These are phyloP conservation scores for Phellinidium pouzarii DNA, from an alignment of 1,284 basidiomycete genomes.

Conservation along the genomic window DNA sequence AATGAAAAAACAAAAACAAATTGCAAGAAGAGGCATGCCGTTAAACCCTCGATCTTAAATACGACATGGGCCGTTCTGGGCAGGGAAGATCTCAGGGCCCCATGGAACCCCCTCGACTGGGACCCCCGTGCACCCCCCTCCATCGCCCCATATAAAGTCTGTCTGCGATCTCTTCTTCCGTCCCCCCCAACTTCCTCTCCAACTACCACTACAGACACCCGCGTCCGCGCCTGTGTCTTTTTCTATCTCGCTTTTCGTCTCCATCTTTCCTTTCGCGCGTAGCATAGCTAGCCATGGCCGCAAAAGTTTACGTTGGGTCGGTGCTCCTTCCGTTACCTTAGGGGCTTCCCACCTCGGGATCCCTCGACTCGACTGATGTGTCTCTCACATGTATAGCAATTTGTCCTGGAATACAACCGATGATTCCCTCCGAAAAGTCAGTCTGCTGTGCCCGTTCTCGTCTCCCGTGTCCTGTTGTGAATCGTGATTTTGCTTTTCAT, in stretches of 20 bases:
- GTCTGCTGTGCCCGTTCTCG: slow-evolving; percentile 40
- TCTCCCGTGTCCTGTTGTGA: slow-evolving; percentile 26
- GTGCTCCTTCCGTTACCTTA: slow-evolving; percentile 28
- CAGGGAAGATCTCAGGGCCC: neutral
- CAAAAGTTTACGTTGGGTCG: slow-evolving; percentile 85
- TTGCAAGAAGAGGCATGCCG: neutral
- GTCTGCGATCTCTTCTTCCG: slow-evolving; percentile 35
- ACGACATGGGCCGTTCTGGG: neutral
- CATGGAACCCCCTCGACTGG: slow-evolving; percentile 3
- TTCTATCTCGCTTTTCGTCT: slow-evolving; percentile 23
- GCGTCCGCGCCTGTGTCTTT: slow-evolving; percentile 23
- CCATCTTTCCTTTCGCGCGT: slow-evolving; percentile 31
- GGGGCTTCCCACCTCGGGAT: slow-evolving; percentile 35
- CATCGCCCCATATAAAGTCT: slow-evolving; percentile 17
- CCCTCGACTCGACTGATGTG: slow-evolving; percentile 45
- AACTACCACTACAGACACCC: slow-evolving; percentile 1
- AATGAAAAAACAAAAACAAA: neutral
- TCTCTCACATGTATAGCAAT: slow-evolving; percentile 57
- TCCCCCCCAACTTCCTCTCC: slow-evolving; percentile 26
- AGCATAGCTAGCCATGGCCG: slow-evolving; percentile 45
- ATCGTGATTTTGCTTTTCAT: slow-evolving; percentile 27
- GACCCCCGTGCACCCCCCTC: slow-evolving; percentile 21
- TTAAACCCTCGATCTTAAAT: neutral
- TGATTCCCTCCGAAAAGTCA: slow-evolving; percentile 79
- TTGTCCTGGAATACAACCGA: slow-evolving; percentile 93